Base-by-base conservation (phyloP, 192 early-diverging fungal genomes). In the Ambispora gerdemannii region DNA sequence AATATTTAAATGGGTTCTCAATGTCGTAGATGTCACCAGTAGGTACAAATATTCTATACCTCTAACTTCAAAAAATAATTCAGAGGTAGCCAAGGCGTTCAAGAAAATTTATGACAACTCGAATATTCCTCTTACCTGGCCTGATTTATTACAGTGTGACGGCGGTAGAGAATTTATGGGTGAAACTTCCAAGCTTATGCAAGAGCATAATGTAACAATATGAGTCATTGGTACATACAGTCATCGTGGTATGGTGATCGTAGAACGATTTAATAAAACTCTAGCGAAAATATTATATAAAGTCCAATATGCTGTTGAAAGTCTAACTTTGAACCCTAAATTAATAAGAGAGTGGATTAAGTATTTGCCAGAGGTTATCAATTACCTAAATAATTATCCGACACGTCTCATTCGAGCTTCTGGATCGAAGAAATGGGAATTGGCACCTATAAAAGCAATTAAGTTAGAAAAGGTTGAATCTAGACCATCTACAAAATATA, bases 161-260 rank as follows among this genome's bases (percentile, higher is more conserved):
- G 2, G 4, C 0, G 55, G 4, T 11, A 11, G 27, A 11, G 55
- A 58, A 58, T 58, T 58, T 4, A 58, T 58, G 55, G 55, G 55
- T 28, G 55, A 58, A 24, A 58, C 55, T 11, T 13, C 17, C 27
- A n/a, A 28, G 27, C 11, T 58, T 24, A 58, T 58, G 55, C 22
- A 58, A 58, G 55, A n/a, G 3, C 55, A 58, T 58, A 4, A 58
- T 58, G 55, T 58, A n/a, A 58, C 55, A 24, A 58, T 58, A 11
- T 11, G 55, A 58, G 55, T 58, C 1, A 58, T 58, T 58, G 55
- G 55, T 58, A 11, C 27, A 2, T 58, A 55, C 24, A 55, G 53
- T 25, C 53, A 55, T 58, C 55, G 55, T 0, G 55, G 55, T 25
- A 0, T 58, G 0, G 55, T 25, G 0, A 1, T 58, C 27, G 55